A percentile compares a stretch with the other conserved stretches of the same genome.
Evolutionary conservation across 257 asterid species (phyloP).

Genomic region (Phtheirospermum japonicum): DNA sequence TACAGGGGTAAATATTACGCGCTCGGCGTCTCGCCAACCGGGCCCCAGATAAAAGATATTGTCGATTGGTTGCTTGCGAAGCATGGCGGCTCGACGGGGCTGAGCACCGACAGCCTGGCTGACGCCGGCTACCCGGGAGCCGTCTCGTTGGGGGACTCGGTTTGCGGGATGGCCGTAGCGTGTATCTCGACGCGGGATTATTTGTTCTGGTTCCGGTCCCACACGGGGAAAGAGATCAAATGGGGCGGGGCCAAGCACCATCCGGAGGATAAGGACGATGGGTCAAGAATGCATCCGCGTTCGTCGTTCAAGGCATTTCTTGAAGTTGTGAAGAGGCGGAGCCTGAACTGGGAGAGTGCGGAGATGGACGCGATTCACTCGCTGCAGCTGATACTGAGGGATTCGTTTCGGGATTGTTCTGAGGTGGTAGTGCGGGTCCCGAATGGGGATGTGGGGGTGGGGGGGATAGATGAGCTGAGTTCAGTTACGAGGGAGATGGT

Average conservation of each 20-base stretch:
- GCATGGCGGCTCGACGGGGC: constrained; percentile 60
- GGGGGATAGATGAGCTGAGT: constrained; percentile 55
- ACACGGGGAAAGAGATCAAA: constrained; percentile 51
- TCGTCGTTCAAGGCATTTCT: constrained; percentile 64
- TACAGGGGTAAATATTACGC: constrained; percentile 39
- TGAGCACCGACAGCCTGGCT: constrained; percentile 60
- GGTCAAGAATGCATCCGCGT: constrained; percentile 58
- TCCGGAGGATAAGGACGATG: constrained; percentile 52
- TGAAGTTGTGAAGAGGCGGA: constrained; percentile 54
- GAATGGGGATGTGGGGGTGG: constrained; percentile 43
- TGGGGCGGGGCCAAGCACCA: constrained; percentile 73
- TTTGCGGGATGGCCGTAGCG: constrained; percentile 73
- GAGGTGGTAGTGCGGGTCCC: constrained; percentile 33
- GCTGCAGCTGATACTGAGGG: constrained; percentile 69
- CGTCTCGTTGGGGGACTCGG: constrained; percentile 50
- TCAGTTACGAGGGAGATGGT: constrained; percentile 62
- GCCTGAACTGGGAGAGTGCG: constrained; percentile 59
- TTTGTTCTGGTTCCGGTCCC: constrained; percentile 69
- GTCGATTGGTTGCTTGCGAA: constrained; percentile 53
- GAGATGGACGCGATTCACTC: constrained; percentile 78
- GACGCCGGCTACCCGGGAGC: constrained; percentile 70
- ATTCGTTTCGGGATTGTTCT: constrained; percentile 45
- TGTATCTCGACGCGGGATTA: constrained; percentile 52
- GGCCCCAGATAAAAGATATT: constrained; percentile 49
- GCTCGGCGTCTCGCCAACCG: constrained; percentile 52